phyloP scores from a whole-genome alignment of 83 land plant genomes.

The Picea abies region DNA sequence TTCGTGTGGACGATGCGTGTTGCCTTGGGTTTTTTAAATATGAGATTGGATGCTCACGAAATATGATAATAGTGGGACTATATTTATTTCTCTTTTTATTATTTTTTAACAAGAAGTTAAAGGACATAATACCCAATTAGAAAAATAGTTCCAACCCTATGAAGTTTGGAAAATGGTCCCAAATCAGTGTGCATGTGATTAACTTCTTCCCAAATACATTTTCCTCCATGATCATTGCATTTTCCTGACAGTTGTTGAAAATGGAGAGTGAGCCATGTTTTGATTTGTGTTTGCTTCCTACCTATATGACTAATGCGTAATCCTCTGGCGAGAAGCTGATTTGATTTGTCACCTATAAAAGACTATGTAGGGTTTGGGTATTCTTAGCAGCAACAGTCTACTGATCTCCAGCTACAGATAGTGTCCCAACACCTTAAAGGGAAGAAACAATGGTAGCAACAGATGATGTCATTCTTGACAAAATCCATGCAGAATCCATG shows the following conservation, averaged over 20 bases:
- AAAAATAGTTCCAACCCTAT: conserved; percentile 46
- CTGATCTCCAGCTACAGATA: conserved; percentile 71
- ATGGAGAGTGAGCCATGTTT: too few relatives aligned
- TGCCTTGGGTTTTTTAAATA: conserved; percentile 36
- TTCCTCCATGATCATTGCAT: too few relatives aligned
- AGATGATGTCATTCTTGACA: conserved; percentile 91
- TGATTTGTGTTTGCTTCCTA: too few relatives aligned
- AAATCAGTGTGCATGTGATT: conserved; percentile 25
- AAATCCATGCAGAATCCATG: conserved; percentile 77
- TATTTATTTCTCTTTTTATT: too few relatives aligned
- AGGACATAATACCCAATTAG: conserved; percentile 33
- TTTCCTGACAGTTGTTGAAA: too few relatives aligned
- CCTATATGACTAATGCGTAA: too few relatives aligned
- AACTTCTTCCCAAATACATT: too few relatives aligned
- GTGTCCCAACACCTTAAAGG: conserved; percentile 70
- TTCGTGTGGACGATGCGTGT: conserved; percentile 34
- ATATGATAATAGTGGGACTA: conserved; percentile 36
- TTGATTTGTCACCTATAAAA: too few relatives aligned
- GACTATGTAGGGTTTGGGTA: too few relatives aligned
- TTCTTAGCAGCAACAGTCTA: conserved; percentile 74
- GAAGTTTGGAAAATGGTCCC: conserved; percentile 74
- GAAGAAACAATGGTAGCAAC: conserved; percentile 89
- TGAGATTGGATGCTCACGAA: conserved; percentile 38
- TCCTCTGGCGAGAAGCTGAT: too few relatives aligned
- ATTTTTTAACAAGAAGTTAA: conserved; percentile 67